Evolutionary conservation across 1,139 yeast species (phyloP).

Genomic region (Scheffersomyces insectosa): DNA sequence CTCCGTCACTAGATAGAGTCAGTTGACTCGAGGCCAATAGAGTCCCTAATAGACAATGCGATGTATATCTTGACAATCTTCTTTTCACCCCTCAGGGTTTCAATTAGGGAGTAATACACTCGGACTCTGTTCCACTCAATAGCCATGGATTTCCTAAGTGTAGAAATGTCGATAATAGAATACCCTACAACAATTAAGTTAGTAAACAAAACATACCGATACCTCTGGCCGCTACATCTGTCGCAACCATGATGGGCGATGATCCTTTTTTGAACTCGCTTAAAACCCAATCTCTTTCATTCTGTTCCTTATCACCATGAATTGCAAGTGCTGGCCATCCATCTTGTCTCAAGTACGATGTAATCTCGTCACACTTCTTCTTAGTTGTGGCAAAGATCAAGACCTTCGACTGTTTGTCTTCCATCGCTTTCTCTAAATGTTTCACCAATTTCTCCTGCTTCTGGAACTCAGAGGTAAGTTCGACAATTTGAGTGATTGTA

Average conservation of each 20-base stretch:
- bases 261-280: slow-evolving; percentile 88
- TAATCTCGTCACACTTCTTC: slow-evolving; percentile 96
- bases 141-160: too few relatives aligned
- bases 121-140: too few relatives aligned
- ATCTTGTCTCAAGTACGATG: slow-evolving; percentile 87
- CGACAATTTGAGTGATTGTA: slow-evolving; percentile 90
- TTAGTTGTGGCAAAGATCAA: slow-evolving; percentile 92
- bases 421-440: slow-evolving; percentile 82
- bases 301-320: slow-evolving; percentile 98
- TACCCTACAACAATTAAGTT: slow-evolving; percentile 1
- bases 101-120: too few relatives aligned
- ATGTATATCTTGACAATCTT: too few relatives aligned
- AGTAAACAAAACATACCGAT: slow-evolving; percentile 76
- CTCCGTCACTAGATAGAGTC: too few relatives aligned
- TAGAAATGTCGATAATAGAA: slow-evolving; percentile 17
- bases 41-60: too few relatives aligned
- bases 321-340: slow-evolving; percentile 99
- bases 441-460: slow-evolving; percentile 87
- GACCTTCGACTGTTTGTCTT: slow-evolving; percentile 73
- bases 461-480: slow-evolving; percentile 87
- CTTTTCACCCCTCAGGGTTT: too few relatives aligned
- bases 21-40: too few relatives aligned
- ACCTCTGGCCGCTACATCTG: slow-evolving; percentile 99
- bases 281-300: slow-evolving; percentile 98
- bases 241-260: slow-evolving; percentile 97